Base-by-base conservation (phyloP, 176 grass and related monocot genomes). In the Musa itinerans region DNA sequence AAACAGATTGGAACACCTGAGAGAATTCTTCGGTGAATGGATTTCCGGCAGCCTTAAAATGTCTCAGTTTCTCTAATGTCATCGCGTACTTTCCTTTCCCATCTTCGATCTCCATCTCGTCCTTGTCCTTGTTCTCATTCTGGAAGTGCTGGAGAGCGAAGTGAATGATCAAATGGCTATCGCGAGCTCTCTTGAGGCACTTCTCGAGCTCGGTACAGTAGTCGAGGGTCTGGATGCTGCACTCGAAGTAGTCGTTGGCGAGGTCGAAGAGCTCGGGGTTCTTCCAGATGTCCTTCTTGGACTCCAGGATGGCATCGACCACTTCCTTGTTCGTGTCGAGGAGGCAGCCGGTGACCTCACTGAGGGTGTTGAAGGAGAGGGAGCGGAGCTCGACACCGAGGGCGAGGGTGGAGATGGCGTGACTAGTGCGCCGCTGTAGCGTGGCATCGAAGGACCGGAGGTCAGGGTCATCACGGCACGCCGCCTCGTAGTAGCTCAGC, bases 141-240 rank as follows among this genome's bases (percentile, higher is more conserved):
- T 65, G 11, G 23, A 65, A 65, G 63, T 12, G 10, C 63, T 25
- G 63, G 63, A 65, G 63, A 65, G 63, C 63, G 63, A 65, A 65
- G 12, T 65, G 63, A 22, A 65, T 65, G 24, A 65, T 25, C 63
- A 65, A 25, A 29, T 24, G 21, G 2, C 63, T 27, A 65, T 65
- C 63, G 20, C 63, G 63, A 65, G 63, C 63, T 65, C 25, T 65
- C 63, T 65, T 26, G 63, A 65, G 63, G 63, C 63, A 65, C 22
- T 65, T 65, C 63, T 65, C 63, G 22, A 65, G 22, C 63, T 65
- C 63, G 25, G 6, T 65, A 13, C 63, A 65, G 24, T 65, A 65
- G 23, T 65, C 63, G 63, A 65, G 63, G 63, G 63, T 65, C 22
- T 65, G 20, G 63, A 65, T 65, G 63, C 63, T 65, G 63, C 63